Base-by-base conservation (phyloP, 305 asterid genomes). In the Fraxinus xanthoxyloides region DNA sequence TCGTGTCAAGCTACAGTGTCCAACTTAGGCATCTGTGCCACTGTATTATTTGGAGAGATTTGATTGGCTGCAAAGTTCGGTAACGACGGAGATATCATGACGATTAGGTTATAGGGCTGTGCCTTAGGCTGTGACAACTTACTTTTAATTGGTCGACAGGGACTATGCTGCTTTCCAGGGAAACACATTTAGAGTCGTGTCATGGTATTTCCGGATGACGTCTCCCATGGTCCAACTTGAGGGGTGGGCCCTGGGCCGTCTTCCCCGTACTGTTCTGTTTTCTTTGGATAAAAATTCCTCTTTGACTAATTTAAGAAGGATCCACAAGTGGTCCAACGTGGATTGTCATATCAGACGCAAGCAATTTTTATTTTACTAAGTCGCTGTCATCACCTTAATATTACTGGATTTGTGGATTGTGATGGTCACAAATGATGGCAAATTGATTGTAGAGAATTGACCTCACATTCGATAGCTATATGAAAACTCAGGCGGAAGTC, bases 371-470 rank as follows among this genome's bases (percentile, higher is more conserved):
- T 75, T 77, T 15, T 75, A 80, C 82, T 74, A 23, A 56, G 6
- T 43, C 4, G 17, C 19, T 7, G 28, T 31, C 10, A 13, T 46
- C 34, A 61, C 65, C 48, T 76, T 31, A 51, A 38, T 54, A 67
- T 31, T 3, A 34, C 43, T 13, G 21, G 13, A 70, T 65, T 77
- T 43, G 43, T 82, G 85, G 81, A 69, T 63, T 76, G 65, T 48
- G 67, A 63, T 80, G 30, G 4, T 84, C 79, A 70, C n/a, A 0
- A 40, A 9, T 40, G 13, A 40, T 40, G 48, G 10, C 12, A 12
- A 69, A 54, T 77, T 77, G 80, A 82, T 70, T 32, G 43, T 82
- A 34, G 31, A 69, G 69, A 38, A 67, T 36, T 34, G 75, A 10
- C 26, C 43, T 73, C 38, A n/a, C 40, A 30, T 30, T 15, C 38